Base-by-base conservation (phyloP, 345 rosid genomes). In the Ceriops tagal region DNA sequence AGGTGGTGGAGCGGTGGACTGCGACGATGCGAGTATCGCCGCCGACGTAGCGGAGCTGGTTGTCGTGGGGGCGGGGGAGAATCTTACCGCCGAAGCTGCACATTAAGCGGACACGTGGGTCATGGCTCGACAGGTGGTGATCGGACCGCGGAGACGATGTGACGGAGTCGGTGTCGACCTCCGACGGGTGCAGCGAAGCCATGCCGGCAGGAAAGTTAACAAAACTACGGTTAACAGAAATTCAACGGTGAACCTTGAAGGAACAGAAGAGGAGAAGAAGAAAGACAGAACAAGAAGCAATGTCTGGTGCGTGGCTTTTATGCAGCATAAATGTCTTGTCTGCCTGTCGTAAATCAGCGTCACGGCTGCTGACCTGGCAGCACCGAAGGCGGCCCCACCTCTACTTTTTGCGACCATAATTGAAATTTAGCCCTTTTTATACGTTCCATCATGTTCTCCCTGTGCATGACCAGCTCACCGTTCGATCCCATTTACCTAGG, bases 81-180 rank as follows among this genome's bases (percentile, higher is more conserved):
- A 95, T 95, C 83, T 86, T 95, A 49, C 99, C 99, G 5, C 96
- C 97, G 30, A 89, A 95, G 71, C 96, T 91, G 74, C 97, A 95
- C 99, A 95, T 91, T 83, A 95, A 86, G 47, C 96, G 89, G 37
- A 89, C 87, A 31, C 91, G 89, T 0, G 72, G 39, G 35, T 84
- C 86, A 1, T 78, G 64, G 18, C 15, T 55, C 27, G 76, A 64
- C 22, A 78, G 77, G 49, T 73, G 85, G 73, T 77, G 82, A 39
- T 95, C 99, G 53, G 90, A 87, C 21, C 93, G 89, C 20, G 96
- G 97, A 19, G 99, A 82, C 55, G 97, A 91, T 6, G 88, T 76
- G 19, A 87, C 75, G 1, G 93, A 89, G 72, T 89, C 92, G 2
- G 72, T 77, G 62, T 95, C 97, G 6, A 89, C 68, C 65, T 93